Evolutionary conservation across 495 filamentous ascomycete genomes (phyloP), one percentile per base, ranked within the genome.

Genomic region (Neurospora intermedia): DNA sequence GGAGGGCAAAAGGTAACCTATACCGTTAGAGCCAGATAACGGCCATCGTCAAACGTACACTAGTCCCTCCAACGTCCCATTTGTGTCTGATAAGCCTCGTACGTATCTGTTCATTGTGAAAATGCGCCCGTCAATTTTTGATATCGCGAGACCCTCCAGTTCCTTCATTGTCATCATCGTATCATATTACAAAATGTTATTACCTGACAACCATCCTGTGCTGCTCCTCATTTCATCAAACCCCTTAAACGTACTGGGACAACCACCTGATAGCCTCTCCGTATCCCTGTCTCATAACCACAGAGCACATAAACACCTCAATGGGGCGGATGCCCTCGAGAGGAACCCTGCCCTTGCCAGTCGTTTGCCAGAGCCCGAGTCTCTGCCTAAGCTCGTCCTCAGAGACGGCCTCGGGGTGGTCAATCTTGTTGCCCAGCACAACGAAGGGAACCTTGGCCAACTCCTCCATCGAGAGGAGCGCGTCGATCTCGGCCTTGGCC

Each of bases 271-370:
- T 91, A 41, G 85, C 91, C 78, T 94, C 91, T 70, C 92, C 91
- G 79, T 94, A 94, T 69, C 91, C 95, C 84, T 98, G 94, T 81
- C 95, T 88, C 96, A 97, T 97, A 72, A 97, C 94, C 79, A 98
- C 94, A 78, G 92, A 95, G 88, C 94, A 98, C 95, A 98, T 97
- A 84, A 98, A 98, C 70, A 98, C 91, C 88, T 99, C 96, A 80
- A 98, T 96, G 15, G 96, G 94, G 73, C 96, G 87, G 82, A 97
- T 96, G 38, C 92, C 93, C 85, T 99, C 95, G 76, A 97, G 87
- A 72, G 93, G 94, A 72, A 97, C 91, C 88, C 96, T 98, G 83
- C 94, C 95, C 89, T 99, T 98, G 76, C 96, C 96, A 71, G 96
- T 98, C 40, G 94, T 98, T 85, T 98, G 94, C 83, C 94, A 97